These are phyloP conservation scores for Aquilaria malaccensis DNA, from an alignment of 345 rosid genomes.

Conservation along the genomic window DNA sequence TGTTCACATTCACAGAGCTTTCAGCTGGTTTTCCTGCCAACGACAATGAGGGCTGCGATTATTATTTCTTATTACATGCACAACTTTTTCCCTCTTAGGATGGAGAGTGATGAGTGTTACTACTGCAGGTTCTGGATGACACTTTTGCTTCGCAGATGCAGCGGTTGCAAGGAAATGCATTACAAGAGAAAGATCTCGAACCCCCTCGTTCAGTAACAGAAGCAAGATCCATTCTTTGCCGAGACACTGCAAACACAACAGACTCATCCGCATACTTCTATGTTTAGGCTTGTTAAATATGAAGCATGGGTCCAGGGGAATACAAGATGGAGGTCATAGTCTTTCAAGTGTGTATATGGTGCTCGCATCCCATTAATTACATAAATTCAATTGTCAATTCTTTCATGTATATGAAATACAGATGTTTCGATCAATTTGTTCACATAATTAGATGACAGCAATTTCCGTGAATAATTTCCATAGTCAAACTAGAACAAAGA, in stretches of 20 bases:
- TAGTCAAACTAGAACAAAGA: too few species aligned
- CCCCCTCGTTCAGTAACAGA: conserved; percentile 88
- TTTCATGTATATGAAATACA: too few species aligned
- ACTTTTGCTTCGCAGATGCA: conserved; percentile 97
- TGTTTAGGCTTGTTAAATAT: conserved; percentile 23
- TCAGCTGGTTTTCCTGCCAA: neutral
- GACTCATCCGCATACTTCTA: conserved; percentile 63
- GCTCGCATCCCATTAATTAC: too few species aligned
- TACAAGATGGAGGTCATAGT: too few species aligned
- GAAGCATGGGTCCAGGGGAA: neutral
- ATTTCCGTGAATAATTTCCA: too few species aligned
- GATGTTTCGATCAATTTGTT: too few species aligned
- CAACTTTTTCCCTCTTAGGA: too few species aligned
- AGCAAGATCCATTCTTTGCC: conserved; percentile 93
- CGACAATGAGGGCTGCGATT: neutral
- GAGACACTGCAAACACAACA: conserved; percentile 59
- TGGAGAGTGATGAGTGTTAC: too few species aligned
- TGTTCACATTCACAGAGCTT: too few species aligned
- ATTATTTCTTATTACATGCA: neutral
- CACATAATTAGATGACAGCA: too few species aligned
- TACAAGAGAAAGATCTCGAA: conserved; percentile 87
- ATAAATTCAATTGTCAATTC: too few species aligned
- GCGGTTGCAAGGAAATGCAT: conserved; percentile 67
- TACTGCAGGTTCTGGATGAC: conserved; percentile 69
- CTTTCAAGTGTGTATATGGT: too few species aligned